Percentiles rank a stretch among this genome's conserved stretches.
phyloP scores from a whole-genome alignment of 495 filamentous ascomycete genomes.

The Neurospora hispaniola region DNA sequence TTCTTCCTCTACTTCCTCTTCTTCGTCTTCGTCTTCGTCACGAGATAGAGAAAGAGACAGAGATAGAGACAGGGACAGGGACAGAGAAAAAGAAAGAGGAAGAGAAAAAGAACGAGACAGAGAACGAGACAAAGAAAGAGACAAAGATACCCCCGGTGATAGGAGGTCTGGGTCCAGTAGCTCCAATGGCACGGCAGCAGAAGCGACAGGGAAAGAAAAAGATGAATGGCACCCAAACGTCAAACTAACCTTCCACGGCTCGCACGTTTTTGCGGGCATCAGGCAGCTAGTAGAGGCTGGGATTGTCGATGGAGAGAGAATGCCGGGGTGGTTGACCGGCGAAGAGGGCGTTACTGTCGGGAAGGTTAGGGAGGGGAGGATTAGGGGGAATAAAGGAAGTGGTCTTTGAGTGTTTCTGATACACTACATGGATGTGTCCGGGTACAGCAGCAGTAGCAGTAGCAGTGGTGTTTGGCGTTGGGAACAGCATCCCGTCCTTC shows the following conservation, averaged over 20 bases:
- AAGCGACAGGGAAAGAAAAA: constrained; percentile 19
- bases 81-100: too few relatives aligned
- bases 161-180: constrained; percentile 23
- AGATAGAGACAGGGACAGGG: too few relatives aligned
- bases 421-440: not conserved
- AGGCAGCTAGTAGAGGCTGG: constrained; percentile 65
- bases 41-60: not conserved
- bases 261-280: constrained; percentile 73
- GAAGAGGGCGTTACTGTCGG: constrained; percentile 71
- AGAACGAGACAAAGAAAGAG: not conserved
- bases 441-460: not conserved
- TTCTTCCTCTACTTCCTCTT: not conserved
- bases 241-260: constrained; percentile 56
- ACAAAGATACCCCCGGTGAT: not conserved
- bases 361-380: constrained; percentile 51
- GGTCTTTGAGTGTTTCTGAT: constrained; percentile 8
- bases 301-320: constrained; percentile 58
- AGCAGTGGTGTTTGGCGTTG: not conserved
- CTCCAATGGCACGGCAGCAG: constrained; percentile 15
- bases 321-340: constrained; percentile 89
- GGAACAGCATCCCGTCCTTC: not conserved
- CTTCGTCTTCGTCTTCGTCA: not conserved
- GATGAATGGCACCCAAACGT: constrained; percentile 46
- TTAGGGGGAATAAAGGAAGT: constrained; percentile 38
- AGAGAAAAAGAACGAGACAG: too few relatives aligned